Conservation (phyloP, 768 basidiomycete species). For the Glaciozyma martinii region DNA sequence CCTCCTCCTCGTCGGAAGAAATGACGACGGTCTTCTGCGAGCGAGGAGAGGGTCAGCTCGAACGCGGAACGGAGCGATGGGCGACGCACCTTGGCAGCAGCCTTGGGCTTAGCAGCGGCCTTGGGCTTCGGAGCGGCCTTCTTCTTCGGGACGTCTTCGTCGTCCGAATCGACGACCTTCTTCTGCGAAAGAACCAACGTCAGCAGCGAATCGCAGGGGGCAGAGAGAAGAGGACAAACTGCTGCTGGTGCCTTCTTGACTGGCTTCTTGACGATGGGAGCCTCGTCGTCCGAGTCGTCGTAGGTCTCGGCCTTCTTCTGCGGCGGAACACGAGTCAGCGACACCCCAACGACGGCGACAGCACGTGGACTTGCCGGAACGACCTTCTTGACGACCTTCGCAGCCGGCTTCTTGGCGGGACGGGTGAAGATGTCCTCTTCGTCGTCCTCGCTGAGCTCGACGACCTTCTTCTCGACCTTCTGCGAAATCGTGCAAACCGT, state of each 20-base stretch:
- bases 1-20: not conserved
- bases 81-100: not conserved
- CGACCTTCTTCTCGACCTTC: not conserved
- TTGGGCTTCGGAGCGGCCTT: conserved; percentile 2
- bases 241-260: too few species aligned
- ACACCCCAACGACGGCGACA: too few species aligned
- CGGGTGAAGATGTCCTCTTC: not conserved
- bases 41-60: not conserved
- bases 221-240: too few species aligned
- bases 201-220: too few species aligned
- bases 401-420: not conserved
- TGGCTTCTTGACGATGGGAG: too few species aligned
- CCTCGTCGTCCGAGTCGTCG: too few species aligned
- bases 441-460: too few species aligned
- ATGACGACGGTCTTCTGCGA: conserved; percentile 1
- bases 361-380: too few species aligned
- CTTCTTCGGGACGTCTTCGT: conserved; percentile 6
- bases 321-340: too few species aligned
- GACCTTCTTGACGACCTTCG: too few species aligned
- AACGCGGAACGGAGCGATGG: accelerated
- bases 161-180: conserved; percentile 4
- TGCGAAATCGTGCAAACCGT: not conserved
- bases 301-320: too few species aligned
- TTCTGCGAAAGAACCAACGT: not conserved
- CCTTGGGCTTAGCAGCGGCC: conserved; percentile 7